Base-by-base conservation (phyloP, 2,329 filamentous ascomycete genomes). In the Fusarium solani-melongenae region DNA sequence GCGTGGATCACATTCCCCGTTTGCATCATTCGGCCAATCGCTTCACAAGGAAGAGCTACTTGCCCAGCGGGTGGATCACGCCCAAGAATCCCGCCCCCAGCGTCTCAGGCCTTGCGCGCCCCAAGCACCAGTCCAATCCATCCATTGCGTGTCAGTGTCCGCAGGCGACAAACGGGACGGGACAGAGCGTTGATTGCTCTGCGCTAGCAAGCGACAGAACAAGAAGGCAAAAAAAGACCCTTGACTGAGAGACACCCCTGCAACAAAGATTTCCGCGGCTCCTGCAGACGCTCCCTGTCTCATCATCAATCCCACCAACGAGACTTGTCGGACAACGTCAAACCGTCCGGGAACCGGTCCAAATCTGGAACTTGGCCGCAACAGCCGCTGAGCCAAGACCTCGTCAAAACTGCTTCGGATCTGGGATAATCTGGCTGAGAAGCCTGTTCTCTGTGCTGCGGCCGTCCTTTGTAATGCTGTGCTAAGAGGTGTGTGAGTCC, bases 301-400 rank as follows among this genome's bases (percentile, higher is more conserved):
- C 62, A 60, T 36, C 41, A 38, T 53, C 46, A 71, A 74, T 67
- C 67, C 71, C 71, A 74, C 71, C 71, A 74, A 74, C 71, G 71
- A 72, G 69, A 74, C 62, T n/a, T 59, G 46, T 39, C 41, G 61
- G 31, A 53, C 36, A 62, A 46, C 71, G 39, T 34, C 53, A 58
- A 64, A 44, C 53, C 36, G 49, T 57, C 61, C 68, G 71, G 71
- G 65, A 74, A 72, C 58, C 46, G 55, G 60, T 59, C 71, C 71
- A 59, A 74, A 74, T 74, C 69, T 74, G 71, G 71, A 70, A 66
- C 63, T 62, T 61, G 41, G 51, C 71, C 71, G 71, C 60, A 72
- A 39, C 68, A 69, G 71, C 58, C 68, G 57, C 56, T 55, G 69
- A 69, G 72, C 71, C 71, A 74, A 74, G 71, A 67, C 72, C 67